Evolutionary conservation across 2,329 filamentous ascomycete genomes (phyloP).

Genomic region (Aureobasidium sp.): DNA sequence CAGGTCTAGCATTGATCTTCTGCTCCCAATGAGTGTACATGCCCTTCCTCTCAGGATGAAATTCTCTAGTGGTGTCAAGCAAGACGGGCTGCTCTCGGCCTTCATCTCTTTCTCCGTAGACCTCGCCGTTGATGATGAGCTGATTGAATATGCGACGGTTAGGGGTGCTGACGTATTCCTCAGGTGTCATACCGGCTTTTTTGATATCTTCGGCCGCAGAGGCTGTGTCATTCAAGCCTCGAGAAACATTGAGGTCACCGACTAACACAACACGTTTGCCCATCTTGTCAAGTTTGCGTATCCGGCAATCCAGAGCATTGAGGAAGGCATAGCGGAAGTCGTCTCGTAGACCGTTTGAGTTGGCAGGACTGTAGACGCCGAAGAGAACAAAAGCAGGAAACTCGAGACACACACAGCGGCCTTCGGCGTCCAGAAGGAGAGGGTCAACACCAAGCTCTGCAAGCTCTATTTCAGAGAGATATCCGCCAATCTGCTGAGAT

Average conservation of each 20-base stretch:
- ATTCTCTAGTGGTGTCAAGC: conserved; percentile 75
- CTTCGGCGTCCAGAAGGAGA: conserved; percentile 73
- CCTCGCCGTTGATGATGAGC: conserved; percentile 63
- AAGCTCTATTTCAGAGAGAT: conserved; percentile 64
- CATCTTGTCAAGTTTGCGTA: conserved; percentile 70
- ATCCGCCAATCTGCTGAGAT: conserved; percentile 77
- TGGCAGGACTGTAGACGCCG: conserved; percentile 86
- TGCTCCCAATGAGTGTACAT: conserved; percentile 99
- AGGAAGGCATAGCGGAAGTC: conserved; percentile 77
- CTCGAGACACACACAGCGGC: conserved; percentile 81
- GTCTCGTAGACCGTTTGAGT: conserved; percentile 72
- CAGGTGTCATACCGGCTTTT: conserved; percentile 58
- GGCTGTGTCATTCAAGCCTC: conserved; percentile 64
- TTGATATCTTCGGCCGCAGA: conserved; percentile 61
- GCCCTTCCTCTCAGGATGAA: conserved; percentile 67
- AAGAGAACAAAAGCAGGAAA: conserved; percentile 93
- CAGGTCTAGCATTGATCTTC: conserved; percentile 88
- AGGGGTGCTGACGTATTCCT: conserved; percentile 64
- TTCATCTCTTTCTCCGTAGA: conserved; percentile 57
- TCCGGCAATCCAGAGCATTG: conserved; percentile 67
- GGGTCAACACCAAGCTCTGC: conserved; percentile 56
- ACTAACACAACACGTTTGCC: conserved; percentile 81
- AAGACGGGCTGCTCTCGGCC: conserved; percentile 63
- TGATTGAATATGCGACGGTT: conserved; percentile 77
- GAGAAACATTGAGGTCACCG: conserved; percentile 79